Conservation (phyloP, 768 basidiomycete species). For the Lactarius akahatsu region DNA sequence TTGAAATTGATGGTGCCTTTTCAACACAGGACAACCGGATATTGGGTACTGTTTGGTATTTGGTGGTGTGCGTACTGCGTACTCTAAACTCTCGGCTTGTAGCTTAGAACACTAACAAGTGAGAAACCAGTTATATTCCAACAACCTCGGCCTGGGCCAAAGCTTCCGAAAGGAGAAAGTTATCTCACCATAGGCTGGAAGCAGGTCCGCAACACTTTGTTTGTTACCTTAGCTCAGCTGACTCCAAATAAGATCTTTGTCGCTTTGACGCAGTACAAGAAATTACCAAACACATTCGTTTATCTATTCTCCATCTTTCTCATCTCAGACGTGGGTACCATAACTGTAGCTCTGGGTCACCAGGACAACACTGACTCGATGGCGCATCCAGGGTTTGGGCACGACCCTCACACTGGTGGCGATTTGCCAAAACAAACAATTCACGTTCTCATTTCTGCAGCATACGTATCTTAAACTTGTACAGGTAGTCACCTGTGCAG, state of each 20-base stretch:
- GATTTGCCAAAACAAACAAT: slow-evolving; percentile 81
- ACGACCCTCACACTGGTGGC: slow-evolving; percentile 73
- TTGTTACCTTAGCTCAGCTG: neutral
- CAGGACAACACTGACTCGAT: neutral
- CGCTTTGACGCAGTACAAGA: slow-evolving; percentile 70
- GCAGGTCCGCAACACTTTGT: slow-evolving; percentile 47
- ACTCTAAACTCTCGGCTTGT: neutral
- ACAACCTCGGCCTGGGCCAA: slow-evolving; percentile 78
- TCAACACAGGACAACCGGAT: slow-evolving; percentile 57
- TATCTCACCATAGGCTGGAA: slow-evolving; percentile 87
- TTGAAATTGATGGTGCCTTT: neutral
- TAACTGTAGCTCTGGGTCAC: too few species aligned
- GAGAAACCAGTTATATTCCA: slow-evolving; percentile 68
- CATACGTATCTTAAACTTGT: slow-evolving; percentile 76
- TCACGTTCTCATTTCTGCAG: slow-evolving; percentile 76
- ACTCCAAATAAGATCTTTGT: slow-evolving; percentile 61
- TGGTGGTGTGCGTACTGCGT: slow-evolving; percentile 76
- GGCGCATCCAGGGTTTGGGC: slow-evolving; percentile 59
- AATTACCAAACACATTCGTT: slow-evolving; percentile 77
- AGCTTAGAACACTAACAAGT: neutral
- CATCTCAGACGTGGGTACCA: slow-evolving; percentile 62
- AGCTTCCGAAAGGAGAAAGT: slow-evolving; percentile 70
- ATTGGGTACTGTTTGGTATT: slow-evolving; percentile 77
- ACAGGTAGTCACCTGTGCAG: slow-evolving; percentile 72
- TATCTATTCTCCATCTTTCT: slow-evolving; percentile 77